A percentile compares a stretch with the other conserved stretches of the same genome.
phyloP scores from a whole-genome alignment of 345 rosid species.

The Camelina hispida region DNA sequence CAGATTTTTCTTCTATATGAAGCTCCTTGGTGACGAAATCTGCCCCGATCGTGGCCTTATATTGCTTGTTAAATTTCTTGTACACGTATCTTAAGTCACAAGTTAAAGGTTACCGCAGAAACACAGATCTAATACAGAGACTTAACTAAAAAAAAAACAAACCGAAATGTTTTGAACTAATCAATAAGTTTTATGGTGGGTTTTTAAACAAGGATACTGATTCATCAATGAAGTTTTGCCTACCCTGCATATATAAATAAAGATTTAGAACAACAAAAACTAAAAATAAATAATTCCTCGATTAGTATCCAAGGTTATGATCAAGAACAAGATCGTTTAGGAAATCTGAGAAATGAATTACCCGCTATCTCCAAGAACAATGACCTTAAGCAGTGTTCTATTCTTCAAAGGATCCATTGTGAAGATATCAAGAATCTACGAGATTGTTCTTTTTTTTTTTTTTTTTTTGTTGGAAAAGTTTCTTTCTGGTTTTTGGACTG shows the following conservation, averaged over 20 bases:
- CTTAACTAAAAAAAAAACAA: not conserved
- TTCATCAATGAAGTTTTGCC: constrained; percentile 95
- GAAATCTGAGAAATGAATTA: constrained; percentile 34
- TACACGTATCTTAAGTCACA: constrained; percentile 71
- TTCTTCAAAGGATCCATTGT: constrained; percentile 53
- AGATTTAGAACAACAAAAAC: constrained; percentile 17
- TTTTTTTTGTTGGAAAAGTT: constrained; percentile 5
- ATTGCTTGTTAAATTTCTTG: constrained; percentile 71
- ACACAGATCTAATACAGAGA: constrained; percentile 15
- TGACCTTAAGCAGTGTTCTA: constrained; percentile 82
- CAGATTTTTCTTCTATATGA: constrained; percentile 72
- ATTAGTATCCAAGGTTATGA: not conserved
- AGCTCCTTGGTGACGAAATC: constrained; percentile 91
- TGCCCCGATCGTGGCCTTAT: constrained; percentile 94
- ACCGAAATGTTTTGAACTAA: not conserved
- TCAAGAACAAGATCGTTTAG: constrained; percentile 3
- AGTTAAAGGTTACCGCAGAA: constrained; percentile 36
- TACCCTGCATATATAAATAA: constrained; percentile 58
- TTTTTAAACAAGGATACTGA: constrained; percentile 63
- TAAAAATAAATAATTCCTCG: not conserved
- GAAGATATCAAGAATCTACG: not conserved
- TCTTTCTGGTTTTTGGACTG: constrained; percentile 31
- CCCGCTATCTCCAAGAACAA: constrained; percentile 93
- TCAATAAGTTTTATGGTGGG: not conserved
- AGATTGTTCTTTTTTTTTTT: constrained; percentile 1